phyloP scores from a whole-genome alignment of 2,329 filamentous ascomycete genomes.

The Cytospora leucostoma region DNA sequence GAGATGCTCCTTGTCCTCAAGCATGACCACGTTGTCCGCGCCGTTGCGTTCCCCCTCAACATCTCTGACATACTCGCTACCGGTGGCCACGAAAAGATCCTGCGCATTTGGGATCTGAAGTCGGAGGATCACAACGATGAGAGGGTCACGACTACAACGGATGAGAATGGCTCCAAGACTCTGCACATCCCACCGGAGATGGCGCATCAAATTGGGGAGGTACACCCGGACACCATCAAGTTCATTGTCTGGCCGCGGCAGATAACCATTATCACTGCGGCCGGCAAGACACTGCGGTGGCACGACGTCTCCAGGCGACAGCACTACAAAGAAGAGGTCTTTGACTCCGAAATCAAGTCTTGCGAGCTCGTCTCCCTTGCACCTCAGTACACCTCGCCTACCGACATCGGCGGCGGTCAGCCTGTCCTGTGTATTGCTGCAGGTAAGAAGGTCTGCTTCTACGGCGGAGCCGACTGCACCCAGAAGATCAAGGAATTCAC shows the following conservation, averaged over 20 bases:
- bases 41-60: conserved; percentile 84
- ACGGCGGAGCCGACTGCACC: conserved; percentile 72
- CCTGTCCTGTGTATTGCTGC: conserved; percentile 85
- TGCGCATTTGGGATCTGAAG: conserved; percentile 85
- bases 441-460: conserved; percentile 94
- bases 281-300: conserved; percentile 91
- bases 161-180: conserved; percentile 38
- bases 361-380: conserved; percentile 82
- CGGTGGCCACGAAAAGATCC: conserved; percentile 93
- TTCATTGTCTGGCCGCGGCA: conserved; percentile 92
- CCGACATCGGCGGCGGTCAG: conserved; percentile 65
- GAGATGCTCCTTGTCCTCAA: conserved; percentile 84
- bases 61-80: conserved; percentile 85
- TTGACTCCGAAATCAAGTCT: conserved; percentile 85
- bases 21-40: conserved; percentile 93
- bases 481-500: conserved; percentile 75
- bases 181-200: conserved; percentile 59
- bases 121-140: conserved; percentile 52
- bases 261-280: conserved; percentile 86
- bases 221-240: conserved; percentile 89
- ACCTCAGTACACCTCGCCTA: conserved; percentile 56
- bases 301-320: conserved; percentile 81
- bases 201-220: conserved; percentile 84
- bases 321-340: conserved; percentile 72
- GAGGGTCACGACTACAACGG: conserved; percentile 37